phyloP scores from a whole-genome alignment of 768 basidiomycete species.

The Cantharellus cinnabarinus region DNA sequence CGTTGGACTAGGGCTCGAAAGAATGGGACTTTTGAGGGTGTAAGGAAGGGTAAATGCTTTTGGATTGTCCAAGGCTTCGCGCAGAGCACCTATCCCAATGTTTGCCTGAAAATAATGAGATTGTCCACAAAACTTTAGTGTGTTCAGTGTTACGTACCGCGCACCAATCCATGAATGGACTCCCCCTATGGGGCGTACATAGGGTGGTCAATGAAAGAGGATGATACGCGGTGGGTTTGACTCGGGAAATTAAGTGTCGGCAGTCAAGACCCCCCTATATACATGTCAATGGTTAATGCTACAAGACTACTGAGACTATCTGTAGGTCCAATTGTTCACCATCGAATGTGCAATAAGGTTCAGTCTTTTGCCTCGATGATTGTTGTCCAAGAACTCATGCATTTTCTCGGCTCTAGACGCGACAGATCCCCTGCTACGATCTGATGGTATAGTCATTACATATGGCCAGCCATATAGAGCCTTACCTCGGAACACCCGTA shows the following conservation, averaged over 20 bases:
- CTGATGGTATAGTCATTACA: neutral
- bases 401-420: slow-evolving; percentile 56
- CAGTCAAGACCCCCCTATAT: slow-evolving; percentile 71
- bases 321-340: slow-evolving; percentile 16
- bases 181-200: slow-evolving; percentile 85
- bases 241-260: slow-evolving; percentile 72
- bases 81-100: slow-evolving; percentile 57
- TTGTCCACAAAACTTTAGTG: neutral
- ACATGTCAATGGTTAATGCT: neutral
- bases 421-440: slow-evolving; percentile 68
- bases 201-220: slow-evolving; percentile 78
- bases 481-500: slow-evolving; percentile 81
- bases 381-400: slow-evolving; percentile 45
- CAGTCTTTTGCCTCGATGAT: slow-evolving; percentile 52
- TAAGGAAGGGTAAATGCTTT: slow-evolving; percentile 14
- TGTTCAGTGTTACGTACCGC: slow-evolving; percentile 28
- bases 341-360: slow-evolving; percentile 96
- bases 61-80: slow-evolving; percentile 8
- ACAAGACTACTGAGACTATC: neutral
- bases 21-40: slow-evolving; percentile 24
- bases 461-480: neutral
- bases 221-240: slow-evolving; percentile 61
- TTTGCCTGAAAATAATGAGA: slow-evolving; percentile 34
- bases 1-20: slow-evolving; percentile 12
- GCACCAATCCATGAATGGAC: slow-evolving; percentile 99